phyloP scores from a whole-genome alignment of 306 rosid genomes.

The Prinsepia uniflora region DNA sequence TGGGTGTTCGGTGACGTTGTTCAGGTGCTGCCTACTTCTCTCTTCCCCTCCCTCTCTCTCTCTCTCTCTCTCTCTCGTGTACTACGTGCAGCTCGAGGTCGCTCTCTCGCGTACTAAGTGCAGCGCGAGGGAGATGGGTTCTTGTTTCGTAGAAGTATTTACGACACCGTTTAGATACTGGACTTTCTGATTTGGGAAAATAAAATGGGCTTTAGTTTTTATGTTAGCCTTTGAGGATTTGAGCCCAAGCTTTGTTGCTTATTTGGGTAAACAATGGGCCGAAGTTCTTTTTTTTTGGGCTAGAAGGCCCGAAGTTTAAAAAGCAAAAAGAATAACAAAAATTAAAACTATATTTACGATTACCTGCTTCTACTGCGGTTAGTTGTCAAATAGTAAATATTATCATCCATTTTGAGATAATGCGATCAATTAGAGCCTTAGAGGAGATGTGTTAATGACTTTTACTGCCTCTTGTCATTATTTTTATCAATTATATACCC shows the following conservation, averaged over 20 bases:
- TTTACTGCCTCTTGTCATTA: too few relatives aligned
- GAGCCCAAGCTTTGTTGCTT: neutral
- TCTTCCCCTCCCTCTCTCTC: neutral
- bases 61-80: neutral
- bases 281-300: too few relatives aligned
- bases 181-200: neutral
- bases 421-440: too few relatives aligned
- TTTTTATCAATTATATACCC: too few relatives aligned
- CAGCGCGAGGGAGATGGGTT: neutral
- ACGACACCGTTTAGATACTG: neutral
- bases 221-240: neutral
- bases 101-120: neutral
- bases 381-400: too few relatives aligned
- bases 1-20: neutral
- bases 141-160: neutral
- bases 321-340: too few relatives aligned
- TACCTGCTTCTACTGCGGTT: too few relatives aligned
- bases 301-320: too few relatives aligned
- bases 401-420: too few relatives aligned
- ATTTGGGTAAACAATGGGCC: too few relatives aligned
- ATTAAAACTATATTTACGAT: too few relatives aligned
- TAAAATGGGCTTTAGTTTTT: neutral
- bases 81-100: neutral
- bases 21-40: neutral
- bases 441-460: too few relatives aligned